These are phyloP conservation scores for Phytopythium vexans DNA, from an alignment of 352 stramenopile species.

Conservation along the genomic window DNA sequence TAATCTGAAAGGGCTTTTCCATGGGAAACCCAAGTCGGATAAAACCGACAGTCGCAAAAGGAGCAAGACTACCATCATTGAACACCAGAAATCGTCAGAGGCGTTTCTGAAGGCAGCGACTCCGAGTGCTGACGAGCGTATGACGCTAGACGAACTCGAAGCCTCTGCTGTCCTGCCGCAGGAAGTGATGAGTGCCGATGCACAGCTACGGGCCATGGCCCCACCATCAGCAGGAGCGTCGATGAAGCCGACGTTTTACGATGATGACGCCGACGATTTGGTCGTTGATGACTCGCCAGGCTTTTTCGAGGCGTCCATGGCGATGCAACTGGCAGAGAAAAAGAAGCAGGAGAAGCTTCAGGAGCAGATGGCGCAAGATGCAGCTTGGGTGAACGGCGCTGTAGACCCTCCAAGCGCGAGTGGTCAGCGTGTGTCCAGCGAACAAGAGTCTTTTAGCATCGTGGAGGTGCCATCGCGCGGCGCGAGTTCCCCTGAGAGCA, in stretches of 20 bases:
- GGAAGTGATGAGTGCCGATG: too few relatives aligned
- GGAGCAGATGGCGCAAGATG: constrained; percentile 17
- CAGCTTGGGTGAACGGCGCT: constrained; percentile 21
- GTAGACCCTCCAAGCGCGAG: constrained; percentile 9
- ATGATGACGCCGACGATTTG: constrained; percentile 42
- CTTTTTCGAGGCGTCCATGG: constrained; percentile 45
- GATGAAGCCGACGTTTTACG: constrained; percentile 33
- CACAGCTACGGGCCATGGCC: background rate
- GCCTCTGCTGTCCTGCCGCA: constrained; percentile 5
- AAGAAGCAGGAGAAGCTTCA: constrained; percentile 23
- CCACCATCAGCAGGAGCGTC: constrained; percentile 1
- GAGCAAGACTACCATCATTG: background rate
- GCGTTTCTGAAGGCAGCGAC: too few relatives aligned
- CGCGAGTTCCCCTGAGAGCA: constrained; percentile 21
- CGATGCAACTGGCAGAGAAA: constrained; percentile 15
- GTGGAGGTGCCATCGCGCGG: constrained; percentile 37
- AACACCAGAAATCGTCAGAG: background rate
- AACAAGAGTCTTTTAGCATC: constrained; percentile 52
- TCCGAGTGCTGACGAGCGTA: background rate
- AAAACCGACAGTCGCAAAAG: constrained; percentile 4
- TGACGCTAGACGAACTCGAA: constrained; percentile 35
- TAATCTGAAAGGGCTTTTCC: constrained; percentile 36
- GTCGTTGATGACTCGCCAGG: constrained; percentile 59
- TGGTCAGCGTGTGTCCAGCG: constrained; percentile 26
- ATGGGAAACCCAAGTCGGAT: constrained; percentile 15